Evolutionary conservation across 2,329 filamentous ascomycete species (phyloP).

Genomic region (Huntiella decipiens): DNA sequence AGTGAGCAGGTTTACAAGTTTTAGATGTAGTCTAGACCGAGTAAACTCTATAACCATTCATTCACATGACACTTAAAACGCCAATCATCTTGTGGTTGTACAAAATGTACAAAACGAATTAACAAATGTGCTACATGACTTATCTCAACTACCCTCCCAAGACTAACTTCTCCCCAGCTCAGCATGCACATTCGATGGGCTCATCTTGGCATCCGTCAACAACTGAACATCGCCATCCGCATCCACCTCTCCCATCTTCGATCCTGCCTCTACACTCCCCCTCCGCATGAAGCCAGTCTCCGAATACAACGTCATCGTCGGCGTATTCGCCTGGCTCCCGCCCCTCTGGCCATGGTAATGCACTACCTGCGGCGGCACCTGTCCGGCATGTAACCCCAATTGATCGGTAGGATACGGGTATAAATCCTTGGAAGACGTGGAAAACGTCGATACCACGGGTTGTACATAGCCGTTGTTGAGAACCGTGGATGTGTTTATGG

Average conservation of each 20-base stretch:
- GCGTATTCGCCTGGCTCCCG: constrained; percentile 48
- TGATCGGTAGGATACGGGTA: constrained; percentile 49
- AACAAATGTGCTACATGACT: not conserved
- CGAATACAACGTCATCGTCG: constrained; percentile 33
- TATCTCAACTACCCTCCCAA: not conserved
- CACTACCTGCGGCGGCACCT: constrained; percentile 44
- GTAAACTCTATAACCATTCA: too few species aligned
- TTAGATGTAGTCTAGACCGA: constrained; percentile 21
- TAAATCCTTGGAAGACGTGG: constrained; percentile 50
- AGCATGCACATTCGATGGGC: constrained; percentile 1
- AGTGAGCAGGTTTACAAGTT: constrained; percentile 88
- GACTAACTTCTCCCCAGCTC: not conserved
- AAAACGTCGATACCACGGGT: constrained; percentile 49
- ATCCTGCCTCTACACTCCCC: constrained; percentile 26
- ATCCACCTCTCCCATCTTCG: not conserved
- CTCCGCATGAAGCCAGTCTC: constrained; percentile 28
- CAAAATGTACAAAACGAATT: too few species aligned
- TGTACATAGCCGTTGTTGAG: constrained; percentile 37
- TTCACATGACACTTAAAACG: too few species aligned
- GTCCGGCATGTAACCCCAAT: constrained; percentile 40
- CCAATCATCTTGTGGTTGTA: too few species aligned
- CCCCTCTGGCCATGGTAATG: constrained; percentile 49
- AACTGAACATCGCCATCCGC: constrained; percentile 6
- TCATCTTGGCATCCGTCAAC: constrained; percentile 10
- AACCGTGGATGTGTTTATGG: constrained; percentile 6